Conservation (phyloP, 2,329 filamentous ascomycete genomes). For the Beauveria australis region DNA sequence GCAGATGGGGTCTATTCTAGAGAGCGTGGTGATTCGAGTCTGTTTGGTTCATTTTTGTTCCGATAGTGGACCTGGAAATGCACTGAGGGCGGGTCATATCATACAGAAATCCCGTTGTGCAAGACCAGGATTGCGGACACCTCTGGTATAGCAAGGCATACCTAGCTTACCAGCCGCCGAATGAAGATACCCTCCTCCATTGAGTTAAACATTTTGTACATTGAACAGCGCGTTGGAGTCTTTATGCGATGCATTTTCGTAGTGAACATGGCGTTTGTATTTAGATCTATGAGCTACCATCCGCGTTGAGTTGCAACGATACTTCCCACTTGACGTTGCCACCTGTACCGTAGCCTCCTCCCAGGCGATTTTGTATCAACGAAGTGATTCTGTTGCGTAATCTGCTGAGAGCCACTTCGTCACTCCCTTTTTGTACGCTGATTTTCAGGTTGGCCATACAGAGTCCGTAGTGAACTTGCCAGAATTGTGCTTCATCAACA, state of each 20-base stretch:
- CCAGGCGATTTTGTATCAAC: conserved; percentile 76
- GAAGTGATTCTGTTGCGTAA: conserved; percentile 69
- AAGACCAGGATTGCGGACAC: neutral
- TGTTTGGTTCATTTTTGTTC: neutral
- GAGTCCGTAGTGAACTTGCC: conserved; percentile 96
- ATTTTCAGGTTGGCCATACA: conserved; percentile 93
- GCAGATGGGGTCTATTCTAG: conserved; percentile 44
- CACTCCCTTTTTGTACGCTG: conserved; percentile 53
- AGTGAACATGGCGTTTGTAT: neutral
- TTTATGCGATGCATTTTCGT: neutral
- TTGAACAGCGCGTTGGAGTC: neutral
- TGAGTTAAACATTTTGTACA: neutral
- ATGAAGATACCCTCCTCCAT: conserved; percentile 24
- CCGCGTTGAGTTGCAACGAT: conserved; percentile 63
- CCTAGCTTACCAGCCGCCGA: conserved; percentile 7
- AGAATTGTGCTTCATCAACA: conserved; percentile 89
- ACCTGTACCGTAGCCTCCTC: conserved; percentile 77
- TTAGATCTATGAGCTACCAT: conserved; percentile 11
- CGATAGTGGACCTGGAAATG: neutral
- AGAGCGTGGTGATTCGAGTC: neutral
- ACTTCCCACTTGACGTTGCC: conserved; percentile 86
- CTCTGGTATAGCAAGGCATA: neutral
- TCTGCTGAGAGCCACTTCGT: conserved; percentile 63
- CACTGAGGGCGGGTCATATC: neutral
- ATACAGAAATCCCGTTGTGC: neutral